A percentile compares a stretch with the other conserved stretches of the same genome.
phyloP scores from a whole-genome alignment of 805 yeast species.

The Starmerella apis region DNA sequence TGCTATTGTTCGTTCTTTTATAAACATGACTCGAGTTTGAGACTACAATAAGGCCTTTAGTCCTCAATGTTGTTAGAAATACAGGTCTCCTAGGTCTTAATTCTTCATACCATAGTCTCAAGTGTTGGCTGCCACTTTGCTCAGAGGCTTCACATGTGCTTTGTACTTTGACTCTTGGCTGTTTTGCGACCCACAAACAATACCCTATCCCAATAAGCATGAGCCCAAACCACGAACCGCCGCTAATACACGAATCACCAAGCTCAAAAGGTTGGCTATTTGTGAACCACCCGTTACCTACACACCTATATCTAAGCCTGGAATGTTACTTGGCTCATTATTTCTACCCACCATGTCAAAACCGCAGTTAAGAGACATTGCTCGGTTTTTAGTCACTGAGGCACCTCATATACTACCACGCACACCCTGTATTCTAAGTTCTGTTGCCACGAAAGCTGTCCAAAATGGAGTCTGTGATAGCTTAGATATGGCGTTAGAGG shows the following conservation, averaged over 20 bases:
- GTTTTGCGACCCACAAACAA: background rate
- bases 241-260: background rate
- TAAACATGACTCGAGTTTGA: too few relatives aligned
- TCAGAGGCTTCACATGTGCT: too few relatives aligned
- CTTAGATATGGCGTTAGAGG: background rate
- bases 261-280: background rate
- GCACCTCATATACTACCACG: background rate
- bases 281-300: background rate
- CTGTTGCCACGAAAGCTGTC: background rate
- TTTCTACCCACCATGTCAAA: too few relatives aligned
- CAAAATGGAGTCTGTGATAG: background rate
- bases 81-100: too few relatives aligned
- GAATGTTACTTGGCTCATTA: too few relatives aligned
- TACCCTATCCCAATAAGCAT: background rate
- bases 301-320: background rate
- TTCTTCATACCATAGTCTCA: too few relatives aligned
- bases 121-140: too few relatives aligned
- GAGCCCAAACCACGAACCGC: background rate
- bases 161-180: background rate
- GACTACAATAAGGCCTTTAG: too few relatives aligned
- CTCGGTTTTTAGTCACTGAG: background rate
- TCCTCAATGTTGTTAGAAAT: too few relatives aligned
- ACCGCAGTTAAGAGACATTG: background rate
- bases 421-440: background rate
- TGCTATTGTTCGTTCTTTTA: too few relatives aligned